Conservation (phyloP, 2,329 filamentous ascomycete genomes). For the Emmonsia crescens region DNA sequence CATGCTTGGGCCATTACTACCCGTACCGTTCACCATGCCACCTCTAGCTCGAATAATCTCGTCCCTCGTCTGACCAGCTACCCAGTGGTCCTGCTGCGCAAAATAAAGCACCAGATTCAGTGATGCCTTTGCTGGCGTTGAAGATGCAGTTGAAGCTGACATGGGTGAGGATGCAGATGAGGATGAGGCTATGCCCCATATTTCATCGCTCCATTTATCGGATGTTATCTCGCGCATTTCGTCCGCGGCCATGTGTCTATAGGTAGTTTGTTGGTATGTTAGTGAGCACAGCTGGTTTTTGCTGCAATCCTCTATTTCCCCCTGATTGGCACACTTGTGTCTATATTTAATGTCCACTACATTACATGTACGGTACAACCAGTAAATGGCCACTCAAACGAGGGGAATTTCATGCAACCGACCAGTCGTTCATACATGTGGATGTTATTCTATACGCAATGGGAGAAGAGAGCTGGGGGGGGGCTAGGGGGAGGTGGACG, state of each 20-base stretch:
- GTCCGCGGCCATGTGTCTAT: constrained; percentile 44
- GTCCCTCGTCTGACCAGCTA: constrained; percentile 47
- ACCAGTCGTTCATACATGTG: neutral
- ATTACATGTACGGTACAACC: neutral
- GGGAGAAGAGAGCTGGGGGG: neutral
- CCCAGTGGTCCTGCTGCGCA: constrained; percentile 51
- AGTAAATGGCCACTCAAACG: neutral
- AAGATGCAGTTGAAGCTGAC: constrained; percentile 5
- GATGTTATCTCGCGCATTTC: constrained; percentile 47
- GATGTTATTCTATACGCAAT: neutral
- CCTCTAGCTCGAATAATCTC: constrained; percentile 40
- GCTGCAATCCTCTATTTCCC: neutral
- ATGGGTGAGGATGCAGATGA: neutral
- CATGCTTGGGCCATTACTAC: constrained; percentile 39
- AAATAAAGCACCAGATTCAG: constrained; percentile 48
- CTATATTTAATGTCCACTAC: neutral
- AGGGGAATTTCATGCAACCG: neutral
- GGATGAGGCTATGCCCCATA: constrained; percentile 42
- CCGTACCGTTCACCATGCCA: constrained; percentile 16
- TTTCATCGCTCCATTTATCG: constrained; percentile 48
- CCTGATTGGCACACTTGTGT: neutral
- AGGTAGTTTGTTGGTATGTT: constrained; percentile 1
- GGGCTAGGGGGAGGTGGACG: neutral
- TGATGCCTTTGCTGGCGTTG: constrained; percentile 20
- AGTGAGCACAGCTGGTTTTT: neutral